phyloP scores from a whole-genome alignment of 2,329 filamentous ascomycete species.

The Cucurbitaria berberidis region DNA sequence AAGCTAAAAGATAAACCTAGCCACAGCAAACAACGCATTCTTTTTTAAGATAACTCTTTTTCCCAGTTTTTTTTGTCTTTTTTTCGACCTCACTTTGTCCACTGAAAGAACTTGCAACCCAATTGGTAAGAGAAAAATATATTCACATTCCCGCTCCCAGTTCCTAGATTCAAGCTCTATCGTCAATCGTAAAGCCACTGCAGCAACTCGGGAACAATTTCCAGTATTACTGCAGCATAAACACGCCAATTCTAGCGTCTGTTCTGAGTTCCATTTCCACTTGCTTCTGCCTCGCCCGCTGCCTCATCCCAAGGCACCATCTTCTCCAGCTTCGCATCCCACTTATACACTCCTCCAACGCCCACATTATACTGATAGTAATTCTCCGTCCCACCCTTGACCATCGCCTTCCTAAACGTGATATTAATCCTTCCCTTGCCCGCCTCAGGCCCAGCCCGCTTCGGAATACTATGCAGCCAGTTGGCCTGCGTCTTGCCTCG shows the following conservation, averaged over 20 bases:
- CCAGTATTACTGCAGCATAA: background rate
- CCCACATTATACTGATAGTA: slow-evolving; percentile 87
- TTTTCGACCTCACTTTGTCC: background rate
- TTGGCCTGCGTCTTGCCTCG: slow-evolving; percentile 71
- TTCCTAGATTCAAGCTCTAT: background rate
- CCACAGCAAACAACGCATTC: too few species aligned
- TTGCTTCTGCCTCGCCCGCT: slow-evolving; percentile 6
- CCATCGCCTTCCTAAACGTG: slow-evolving; percentile 74
- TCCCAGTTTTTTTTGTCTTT: background rate
- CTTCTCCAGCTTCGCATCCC: slow-evolving; percentile 64
- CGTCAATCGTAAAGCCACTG: background rate
- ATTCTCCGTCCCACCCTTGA: slow-evolving; percentile 77
- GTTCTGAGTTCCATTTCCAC: background rate
- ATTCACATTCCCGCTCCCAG: background rate
- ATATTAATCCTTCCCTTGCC: slow-evolving; percentile 73
- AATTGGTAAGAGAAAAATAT: too few species aligned
- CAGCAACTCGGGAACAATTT: background rate
- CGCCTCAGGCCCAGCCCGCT: slow-evolving; percentile 68
- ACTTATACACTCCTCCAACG: slow-evolving; percentile 69
- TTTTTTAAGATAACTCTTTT: too few species aligned
- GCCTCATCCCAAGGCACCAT: slow-evolving; percentile 51
- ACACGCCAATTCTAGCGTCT: too few species aligned
- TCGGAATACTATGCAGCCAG: slow-evolving; percentile 81
- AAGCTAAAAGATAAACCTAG: background rate
- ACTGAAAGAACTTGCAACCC: too few species aligned